Percentiles rank a stretch among this genome's conserved stretches.
Evolutionary conservation across 1,139 yeast species (phyloP).

Genomic region (Geotrichum fermentans): DNA sequence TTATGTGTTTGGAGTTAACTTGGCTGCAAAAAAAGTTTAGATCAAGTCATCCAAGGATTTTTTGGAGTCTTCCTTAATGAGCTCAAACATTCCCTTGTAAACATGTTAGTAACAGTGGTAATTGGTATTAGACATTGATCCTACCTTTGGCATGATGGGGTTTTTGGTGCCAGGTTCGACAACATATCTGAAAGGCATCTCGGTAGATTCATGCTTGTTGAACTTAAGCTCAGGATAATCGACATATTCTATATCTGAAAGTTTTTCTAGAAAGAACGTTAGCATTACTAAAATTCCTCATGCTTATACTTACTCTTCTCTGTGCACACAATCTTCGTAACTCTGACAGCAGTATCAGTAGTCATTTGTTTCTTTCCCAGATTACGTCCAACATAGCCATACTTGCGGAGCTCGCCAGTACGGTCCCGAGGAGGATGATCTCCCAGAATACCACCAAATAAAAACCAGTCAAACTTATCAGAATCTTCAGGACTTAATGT

Average conservation of each 20-base stretch:
- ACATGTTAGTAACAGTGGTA: neutral
- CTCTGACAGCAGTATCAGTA: conserved; percentile 93
- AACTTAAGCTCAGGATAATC: conserved; percentile 93
- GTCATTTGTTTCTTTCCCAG: conserved; percentile 91
- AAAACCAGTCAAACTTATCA: conserved; percentile 69
- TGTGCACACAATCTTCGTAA: conserved; percentile 71
- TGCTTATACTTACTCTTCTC: conserved; percentile 41
- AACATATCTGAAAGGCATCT: conserved; percentile 95
- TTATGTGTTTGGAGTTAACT: too few species aligned
- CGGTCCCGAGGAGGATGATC: conserved; percentile 96
- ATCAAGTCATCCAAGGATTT: conserved; percentile 36
- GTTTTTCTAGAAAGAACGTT: conserved; percentile 36
- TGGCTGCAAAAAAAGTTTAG: too few species aligned
- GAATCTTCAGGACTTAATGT: conserved; percentile 72
- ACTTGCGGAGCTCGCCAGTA: conserved; percentile 81
- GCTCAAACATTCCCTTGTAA: conserved; percentile 67
- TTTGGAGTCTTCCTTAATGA: conserved; percentile 73
- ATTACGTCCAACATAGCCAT: conserved; percentile 78
- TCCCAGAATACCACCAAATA: conserved; percentile 94
- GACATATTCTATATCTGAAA: conserved; percentile 72
- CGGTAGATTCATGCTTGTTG: conserved; percentile 84
- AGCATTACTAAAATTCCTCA: too few species aligned
- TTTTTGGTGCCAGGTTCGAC: conserved; percentile 49
- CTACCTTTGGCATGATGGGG: conserved; percentile 71
- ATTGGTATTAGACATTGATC: conserved; percentile 14